A percentile compares a stretch with the other conserved stretches of the same genome.
phyloP scores from a whole-genome alignment of 495 filamentous ascomycete species.

The Trichoderma reesei region DNA sequence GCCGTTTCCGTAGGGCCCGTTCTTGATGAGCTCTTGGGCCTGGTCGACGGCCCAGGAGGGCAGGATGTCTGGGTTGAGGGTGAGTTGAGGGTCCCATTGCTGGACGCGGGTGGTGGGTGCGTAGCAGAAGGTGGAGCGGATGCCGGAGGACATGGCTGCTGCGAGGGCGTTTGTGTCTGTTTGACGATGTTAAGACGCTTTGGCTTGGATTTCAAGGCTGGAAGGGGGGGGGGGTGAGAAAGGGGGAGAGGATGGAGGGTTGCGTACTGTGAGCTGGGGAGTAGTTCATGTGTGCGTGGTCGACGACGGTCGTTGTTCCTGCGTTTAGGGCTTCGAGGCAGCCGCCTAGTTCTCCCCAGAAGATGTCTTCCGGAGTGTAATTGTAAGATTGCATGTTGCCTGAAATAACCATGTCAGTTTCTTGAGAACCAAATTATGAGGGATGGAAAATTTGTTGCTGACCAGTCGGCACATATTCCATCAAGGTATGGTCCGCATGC shows the following conservation, averaged over 20 bases:
- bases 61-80: slow-evolving; percentile 22
- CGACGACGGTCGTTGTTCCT: slow-evolving; percentile 49
- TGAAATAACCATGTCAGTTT: not conserved
- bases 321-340: slow-evolving; percentile 42
- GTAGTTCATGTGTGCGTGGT: slow-evolving; percentile 44
- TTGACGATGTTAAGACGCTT: too few relatives aligned
- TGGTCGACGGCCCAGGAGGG: slow-evolving; percentile 32
- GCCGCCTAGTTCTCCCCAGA: slow-evolving; percentile 45
- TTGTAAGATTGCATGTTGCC: slow-evolving; percentile 19
- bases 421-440: not conserved
- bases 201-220: too few relatives aligned
- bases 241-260: too few relatives aligned
- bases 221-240: too few relatives aligned
- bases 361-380: slow-evolving; percentile 40
- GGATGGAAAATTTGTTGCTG: not conserved
- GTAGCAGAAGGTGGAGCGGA: slow-evolving; percentile 41
- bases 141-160: slow-evolving; percentile 36
- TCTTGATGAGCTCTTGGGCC: slow-evolving; percentile 23
- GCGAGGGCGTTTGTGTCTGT: slow-evolving; percentile 28
- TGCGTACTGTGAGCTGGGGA: slow-evolving; percentile 28
- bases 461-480: slow-evolving; percentile 19
- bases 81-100: slow-evolving; percentile 28
- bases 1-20: slow-evolving; percentile 28
- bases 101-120: slow-evolving; percentile 25
- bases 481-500: slow-evolving; percentile 20